Evolutionary conservation across 306 rosid genomes (phyloP).

Genomic region (Quercus gilva): DNA sequence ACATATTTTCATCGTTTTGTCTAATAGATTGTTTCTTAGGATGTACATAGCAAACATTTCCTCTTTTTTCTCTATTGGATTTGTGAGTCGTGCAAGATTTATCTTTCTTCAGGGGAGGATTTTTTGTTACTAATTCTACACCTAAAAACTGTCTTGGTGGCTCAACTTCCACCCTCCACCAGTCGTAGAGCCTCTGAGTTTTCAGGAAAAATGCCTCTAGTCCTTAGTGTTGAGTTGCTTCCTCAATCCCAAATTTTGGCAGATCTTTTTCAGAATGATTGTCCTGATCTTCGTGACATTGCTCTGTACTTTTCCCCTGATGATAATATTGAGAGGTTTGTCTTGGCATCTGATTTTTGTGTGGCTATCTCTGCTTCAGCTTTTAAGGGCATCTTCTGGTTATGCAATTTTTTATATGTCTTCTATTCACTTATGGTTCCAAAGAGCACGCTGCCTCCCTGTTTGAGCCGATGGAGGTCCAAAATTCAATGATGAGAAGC

Average conservation of each 20-base stretch:
- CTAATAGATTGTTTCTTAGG: neutral
- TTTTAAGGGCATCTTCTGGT: neutral
- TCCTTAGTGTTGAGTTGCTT: slow-evolving; percentile 43
- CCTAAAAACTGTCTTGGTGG: slow-evolving; percentile 38
- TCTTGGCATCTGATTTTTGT: slow-evolving; percentile 21
- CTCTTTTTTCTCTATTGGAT: neutral
- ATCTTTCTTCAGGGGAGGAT: slow-evolving; percentile 59
- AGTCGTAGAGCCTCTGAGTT: slow-evolving; percentile 39
- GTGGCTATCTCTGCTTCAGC: neutral
- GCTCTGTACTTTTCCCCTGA: slow-evolving; percentile 69
- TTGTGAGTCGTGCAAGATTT: neutral
- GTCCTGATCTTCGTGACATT: slow-evolving; percentile 56
- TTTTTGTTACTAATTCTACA: slow-evolving; percentile 20
- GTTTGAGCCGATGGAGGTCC: slow-evolving; percentile 45
- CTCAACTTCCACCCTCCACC: slow-evolving; percentile 53
- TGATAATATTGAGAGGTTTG: slow-evolving; percentile 44
- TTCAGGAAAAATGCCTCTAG: slow-evolving; percentile 46
- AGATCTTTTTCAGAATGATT: slow-evolving; percentile 38
- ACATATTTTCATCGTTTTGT: neutral
- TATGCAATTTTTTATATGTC: slow-evolving; percentile 12
- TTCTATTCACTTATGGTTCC: slow-evolving; percentile 37
- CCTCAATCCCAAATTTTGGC: slow-evolving; percentile 37
- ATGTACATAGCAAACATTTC: neutral
- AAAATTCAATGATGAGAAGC: slow-evolving; percentile 51
- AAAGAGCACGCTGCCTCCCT: slow-evolving; percentile 25